Percentiles rank a stretch among this genome's conserved stretches.
Conservation (phyloP, 139 green algal genomes). For the Monoraphidium neglectum region DNA sequence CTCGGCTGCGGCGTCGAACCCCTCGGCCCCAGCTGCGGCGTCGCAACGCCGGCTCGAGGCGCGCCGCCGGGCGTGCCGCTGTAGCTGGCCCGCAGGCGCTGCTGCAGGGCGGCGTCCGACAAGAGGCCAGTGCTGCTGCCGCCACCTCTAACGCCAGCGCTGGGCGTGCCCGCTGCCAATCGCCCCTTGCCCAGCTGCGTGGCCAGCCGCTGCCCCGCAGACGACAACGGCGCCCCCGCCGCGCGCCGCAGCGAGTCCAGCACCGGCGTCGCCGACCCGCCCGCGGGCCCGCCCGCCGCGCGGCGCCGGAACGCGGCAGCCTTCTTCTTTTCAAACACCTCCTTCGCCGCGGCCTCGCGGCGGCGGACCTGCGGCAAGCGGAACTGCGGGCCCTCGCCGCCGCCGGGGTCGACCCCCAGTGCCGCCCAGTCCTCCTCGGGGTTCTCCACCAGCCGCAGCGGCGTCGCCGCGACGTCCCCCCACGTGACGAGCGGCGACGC, state of each 20-base stretch:
- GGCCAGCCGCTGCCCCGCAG: constrained; percentile 44
- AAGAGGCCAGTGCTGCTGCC: not conserved
- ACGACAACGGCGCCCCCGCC: constrained; percentile 30
- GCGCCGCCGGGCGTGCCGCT: not conserved
- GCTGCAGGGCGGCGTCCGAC: not conserved
- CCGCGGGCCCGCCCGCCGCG: not conserved
- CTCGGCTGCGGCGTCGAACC: too few species aligned
- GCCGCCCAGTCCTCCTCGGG: not conserved
- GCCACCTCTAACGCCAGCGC: not conserved
- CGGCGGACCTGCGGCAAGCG: constrained; percentile 32
- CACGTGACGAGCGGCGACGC: constrained; percentile 86
- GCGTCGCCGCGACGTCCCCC: constrained; percentile 83
- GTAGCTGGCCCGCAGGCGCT: constrained; percentile 33
- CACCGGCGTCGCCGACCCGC: constrained; percentile 18
- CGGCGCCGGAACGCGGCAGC: not conserved
- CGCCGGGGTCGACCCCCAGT: not conserved
- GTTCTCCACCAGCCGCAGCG: constrained; percentile 64
- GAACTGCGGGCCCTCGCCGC: constrained; percentile 27
- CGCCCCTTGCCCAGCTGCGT: constrained; percentile 20
- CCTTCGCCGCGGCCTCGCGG: constrained; percentile 21
- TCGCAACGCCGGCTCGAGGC: not conserved
- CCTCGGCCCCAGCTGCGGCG: not conserved
- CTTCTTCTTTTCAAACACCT: constrained; percentile 8
- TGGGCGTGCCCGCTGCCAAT: not conserved
- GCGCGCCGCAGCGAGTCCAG: constrained; percentile 23